Conservation (phyloP, 805 yeast species). For the Starmerella floris region DNA sequence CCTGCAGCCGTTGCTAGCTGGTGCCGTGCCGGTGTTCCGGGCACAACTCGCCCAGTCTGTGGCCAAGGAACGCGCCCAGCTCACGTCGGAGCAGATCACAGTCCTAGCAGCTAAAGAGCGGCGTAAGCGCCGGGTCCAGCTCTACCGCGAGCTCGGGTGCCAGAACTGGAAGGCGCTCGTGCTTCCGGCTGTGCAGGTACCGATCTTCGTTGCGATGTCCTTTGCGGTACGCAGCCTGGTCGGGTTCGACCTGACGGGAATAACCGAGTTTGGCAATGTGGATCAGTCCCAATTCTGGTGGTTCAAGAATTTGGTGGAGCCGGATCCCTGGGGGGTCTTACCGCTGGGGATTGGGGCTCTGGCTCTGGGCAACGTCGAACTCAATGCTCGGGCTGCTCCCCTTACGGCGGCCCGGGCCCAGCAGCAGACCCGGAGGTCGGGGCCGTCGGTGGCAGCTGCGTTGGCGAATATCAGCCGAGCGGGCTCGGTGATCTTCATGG, state of each 20-base stretch:
- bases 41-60: constrained; percentile 36
- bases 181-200: constrained; percentile 71
- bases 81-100: constrained; percentile 67
- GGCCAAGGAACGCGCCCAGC: constrained; percentile 26
- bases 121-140: constrained; percentile 52
- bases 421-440: constrained; percentile 18
- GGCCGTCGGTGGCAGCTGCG: constrained; percentile 23
- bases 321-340: constrained; percentile 49
- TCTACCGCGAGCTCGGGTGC: constrained; percentile 55
- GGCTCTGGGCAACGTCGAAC: constrained; percentile 67
- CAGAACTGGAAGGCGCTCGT: constrained; percentile 62
- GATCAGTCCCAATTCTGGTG: constrained; percentile 38
- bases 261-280: constrained; percentile 19
- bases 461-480: constrained; percentile 58
- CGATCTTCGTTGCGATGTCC: constrained; percentile 73
- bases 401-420: not conserved
- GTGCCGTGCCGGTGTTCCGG: constrained; percentile 63
- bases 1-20: constrained; percentile 55
- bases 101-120: constrained; percentile 66
- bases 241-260: constrained; percentile 34
- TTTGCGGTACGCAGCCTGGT: constrained; percentile 61
- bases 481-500: constrained; percentile 68
- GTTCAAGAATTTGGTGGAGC: constrained; percentile 44
- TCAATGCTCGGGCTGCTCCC: constrained; percentile 51
- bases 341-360: constrained; percentile 63